Percentiles rank a stretch among this genome's conserved stretches.
These are phyloP conservation scores for Aureobasidium musti DNA, from an alignment of 2,329 filamentous ascomycete genomes.

Conservation along the genomic window DNA sequence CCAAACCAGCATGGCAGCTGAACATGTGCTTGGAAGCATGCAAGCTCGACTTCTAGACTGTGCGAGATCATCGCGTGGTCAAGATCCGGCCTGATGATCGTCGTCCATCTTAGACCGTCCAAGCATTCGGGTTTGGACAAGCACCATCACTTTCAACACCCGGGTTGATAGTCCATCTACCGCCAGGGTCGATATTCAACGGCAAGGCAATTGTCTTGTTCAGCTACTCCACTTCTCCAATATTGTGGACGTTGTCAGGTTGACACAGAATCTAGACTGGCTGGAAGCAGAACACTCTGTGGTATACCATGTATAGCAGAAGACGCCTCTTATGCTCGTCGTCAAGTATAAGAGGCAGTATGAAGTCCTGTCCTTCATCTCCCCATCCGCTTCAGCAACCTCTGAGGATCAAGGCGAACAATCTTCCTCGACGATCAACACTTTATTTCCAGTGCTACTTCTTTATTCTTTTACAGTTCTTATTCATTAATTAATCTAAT, in stretches of 20 bases:
- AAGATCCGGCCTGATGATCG: not conserved
- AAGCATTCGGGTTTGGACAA: not conserved
- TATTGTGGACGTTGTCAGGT: slow-evolving; percentile 13
- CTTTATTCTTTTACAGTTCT: not conserved
- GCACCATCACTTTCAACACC: not conserved
- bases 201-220: slow-evolving; percentile 15
- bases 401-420: slow-evolving; percentile 18
- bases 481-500: not conserved
- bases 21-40: not conserved
- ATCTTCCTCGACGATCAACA: not conserved
- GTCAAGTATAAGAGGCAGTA: slow-evolving; percentile 7
- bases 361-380: not conserved
- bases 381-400: slow-evolving; percentile 13
- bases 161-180: slow-evolving; percentile 9
- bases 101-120: not conserved
- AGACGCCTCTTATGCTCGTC: not conserved
- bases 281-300: not conserved
- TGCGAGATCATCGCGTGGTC: not conserved
- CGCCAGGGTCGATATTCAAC: slow-evolving; percentile 6
- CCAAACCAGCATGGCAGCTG: not conserved
- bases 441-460: not conserved
- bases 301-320: not conserved
- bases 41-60: slow-evolving; percentile 8
- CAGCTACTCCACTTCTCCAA: slow-evolving; percentile 4
- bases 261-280: slow-evolving; percentile 21